Percentiles rank a stretch among this genome's conserved stretches.
phyloP scores from a whole-genome alignment of 2,329 filamentous ascomycete genomes.

The Aspergillus hortae region DNA sequence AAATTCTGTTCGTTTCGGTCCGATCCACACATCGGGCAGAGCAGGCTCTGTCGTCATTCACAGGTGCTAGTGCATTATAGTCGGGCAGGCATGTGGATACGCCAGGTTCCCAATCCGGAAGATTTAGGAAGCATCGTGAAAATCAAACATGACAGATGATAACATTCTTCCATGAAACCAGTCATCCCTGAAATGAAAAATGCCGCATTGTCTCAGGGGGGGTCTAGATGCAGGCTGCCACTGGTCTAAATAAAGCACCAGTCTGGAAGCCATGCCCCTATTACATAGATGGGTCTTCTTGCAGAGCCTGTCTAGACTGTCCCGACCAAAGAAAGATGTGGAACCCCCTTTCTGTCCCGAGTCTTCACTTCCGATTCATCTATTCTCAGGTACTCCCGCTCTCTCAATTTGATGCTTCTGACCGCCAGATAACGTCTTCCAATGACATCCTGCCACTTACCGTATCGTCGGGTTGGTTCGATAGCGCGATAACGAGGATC shows the following conservation, averaged over 20 bases:
- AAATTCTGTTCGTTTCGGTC: neutral
- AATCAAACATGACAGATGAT: neutral
- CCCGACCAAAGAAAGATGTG: too few relatives aligned
- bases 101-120: conserved; percentile 9
- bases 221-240: too few relatives aligned
- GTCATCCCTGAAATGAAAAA: conserved; percentile 4
- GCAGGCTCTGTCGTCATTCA: conserved; percentile 3
- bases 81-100: conserved; percentile 7
- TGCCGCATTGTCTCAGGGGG: conserved; percentile 2
- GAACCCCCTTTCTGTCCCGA: neutral
- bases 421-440: neutral
- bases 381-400: neutral
- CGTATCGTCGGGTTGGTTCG: neutral
- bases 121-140: conserved; percentile 13
- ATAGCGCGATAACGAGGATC: neutral
- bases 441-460: neutral
- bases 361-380: neutral
- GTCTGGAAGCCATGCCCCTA: too few relatives aligned
- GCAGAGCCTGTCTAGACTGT: too few relatives aligned
- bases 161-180: conserved; percentile 1
- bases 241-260: too few relatives aligned
- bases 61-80: conserved; percentile 1
- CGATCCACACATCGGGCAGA: conserved; percentile 10
- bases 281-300: too few relatives aligned
- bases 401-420: neutral